Conservation (phyloP, 257 asterid species). For the Avicennia marina region DNA sequence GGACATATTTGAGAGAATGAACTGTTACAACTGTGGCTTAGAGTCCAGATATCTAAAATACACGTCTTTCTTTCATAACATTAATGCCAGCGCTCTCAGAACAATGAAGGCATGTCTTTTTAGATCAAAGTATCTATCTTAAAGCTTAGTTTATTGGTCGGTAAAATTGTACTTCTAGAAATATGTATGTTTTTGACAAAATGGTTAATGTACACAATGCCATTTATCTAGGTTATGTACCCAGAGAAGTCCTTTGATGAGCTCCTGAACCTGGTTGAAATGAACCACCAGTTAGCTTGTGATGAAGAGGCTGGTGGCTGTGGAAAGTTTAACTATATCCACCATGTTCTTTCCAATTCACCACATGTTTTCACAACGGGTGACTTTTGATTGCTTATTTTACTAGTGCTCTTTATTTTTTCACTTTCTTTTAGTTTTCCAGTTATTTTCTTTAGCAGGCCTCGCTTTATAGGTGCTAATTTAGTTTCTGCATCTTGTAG, state of each 20-base stretch:
- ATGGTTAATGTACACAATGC: slow-evolving; percentile 15
- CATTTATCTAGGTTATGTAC: slow-evolving; percentile 56
- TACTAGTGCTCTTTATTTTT: slow-evolving; percentile 8
- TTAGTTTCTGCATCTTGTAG: slow-evolving; percentile 37
- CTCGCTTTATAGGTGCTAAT: slow-evolving; percentile 6
- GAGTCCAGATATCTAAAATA: slow-evolving; percentile 90
- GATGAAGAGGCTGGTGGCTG: slow-evolving; percentile 87
- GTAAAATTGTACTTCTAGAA: slow-evolving; percentile 3
- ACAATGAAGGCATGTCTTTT: slow-evolving; percentile 70
- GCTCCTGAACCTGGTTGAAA: slow-evolving; percentile 83
- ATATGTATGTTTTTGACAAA: slow-evolving; percentile 9
- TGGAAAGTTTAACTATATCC: slow-evolving; percentile 76
- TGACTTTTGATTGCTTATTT: slow-evolving; percentile 14
- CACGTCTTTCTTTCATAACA: slow-evolving; percentile 84
- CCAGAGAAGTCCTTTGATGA: slow-evolving; percentile 81
- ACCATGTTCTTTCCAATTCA: slow-evolving; percentile 74
- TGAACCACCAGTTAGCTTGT: slow-evolving; percentile 94
- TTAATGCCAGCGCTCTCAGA: slow-evolving; percentile 92
- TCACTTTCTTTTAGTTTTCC: neutral
- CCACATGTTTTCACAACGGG: slow-evolving; percentile 94
- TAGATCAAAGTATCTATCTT: slow-evolving; percentile 10
- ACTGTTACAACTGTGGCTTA: slow-evolving; percentile 74
- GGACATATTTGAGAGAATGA: slow-evolving; percentile 86
- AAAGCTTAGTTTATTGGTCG: slow-evolving; percentile 8
- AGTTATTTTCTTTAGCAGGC: neutral